Conservation (phyloP, 1,139 yeast species). For the Kluyveromyces sp. region DNA sequence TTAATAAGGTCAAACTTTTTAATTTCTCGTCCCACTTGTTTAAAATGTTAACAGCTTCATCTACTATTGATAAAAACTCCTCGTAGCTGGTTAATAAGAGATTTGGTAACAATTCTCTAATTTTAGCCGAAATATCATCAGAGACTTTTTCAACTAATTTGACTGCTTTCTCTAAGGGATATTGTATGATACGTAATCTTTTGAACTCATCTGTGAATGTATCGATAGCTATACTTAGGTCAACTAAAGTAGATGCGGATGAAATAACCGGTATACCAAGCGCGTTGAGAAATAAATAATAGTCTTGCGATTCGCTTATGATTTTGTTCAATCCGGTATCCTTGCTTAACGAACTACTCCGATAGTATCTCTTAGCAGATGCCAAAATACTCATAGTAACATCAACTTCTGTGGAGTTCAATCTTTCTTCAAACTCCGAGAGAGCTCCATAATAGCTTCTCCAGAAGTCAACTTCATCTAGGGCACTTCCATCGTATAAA, state of each 20-base stretch:
- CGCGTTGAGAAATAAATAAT: constrained; percentile 59
- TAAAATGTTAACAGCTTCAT: constrained; percentile 29
- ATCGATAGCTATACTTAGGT: constrained; percentile 40
- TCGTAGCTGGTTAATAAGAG: constrained; percentile 34
- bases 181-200: constrained; percentile 50
- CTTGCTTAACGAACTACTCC: constrained; percentile 62
- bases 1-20: constrained; percentile 49
- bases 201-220: constrained; percentile 56
- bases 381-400: constrained; percentile 57
- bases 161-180: constrained; percentile 61
- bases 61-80: constrained; percentile 28
- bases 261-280: constrained; percentile 59
- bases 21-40: constrained; percentile 43
- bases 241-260: constrained; percentile 40
- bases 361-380: constrained; percentile 71
- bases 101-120: constrained; percentile 27
- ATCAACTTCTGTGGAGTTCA: constrained; percentile 45
- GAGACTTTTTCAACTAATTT: constrained; percentile 57
- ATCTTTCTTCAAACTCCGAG: constrained; percentile 48
- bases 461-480: constrained; percentile 80
- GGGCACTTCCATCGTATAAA: constrained; percentile 50
- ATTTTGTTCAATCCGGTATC: constrained; percentile 66
- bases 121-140: constrained; percentile 34
- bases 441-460: constrained; percentile 60
- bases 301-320: constrained; percentile 42